Conservation (phyloP, 768 basidiomycete genomes). For the Pisolithus orientalis region DNA sequence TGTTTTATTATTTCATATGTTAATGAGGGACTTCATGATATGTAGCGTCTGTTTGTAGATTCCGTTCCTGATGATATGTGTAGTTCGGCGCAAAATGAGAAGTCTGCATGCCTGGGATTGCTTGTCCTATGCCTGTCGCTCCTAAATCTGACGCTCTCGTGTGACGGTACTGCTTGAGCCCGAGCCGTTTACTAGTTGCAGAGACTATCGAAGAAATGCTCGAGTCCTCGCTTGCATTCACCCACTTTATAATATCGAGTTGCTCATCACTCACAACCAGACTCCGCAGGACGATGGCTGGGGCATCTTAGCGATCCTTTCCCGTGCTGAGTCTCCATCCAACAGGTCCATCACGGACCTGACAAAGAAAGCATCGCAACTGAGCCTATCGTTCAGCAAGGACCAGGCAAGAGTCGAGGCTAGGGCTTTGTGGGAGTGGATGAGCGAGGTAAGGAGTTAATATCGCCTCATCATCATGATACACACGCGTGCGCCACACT, state of each 20-base stretch:
- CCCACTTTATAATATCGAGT: constrained; percentile 42
- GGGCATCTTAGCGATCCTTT: constrained; percentile 34
- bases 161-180: no score
- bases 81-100: no score
- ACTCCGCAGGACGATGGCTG: constrained; percentile 35
- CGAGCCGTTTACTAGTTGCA: no score
- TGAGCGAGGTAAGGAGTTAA: constrained; percentile 18
- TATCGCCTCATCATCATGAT: background rate
- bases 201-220: constrained; percentile 7
- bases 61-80: no score
- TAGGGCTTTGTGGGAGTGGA: constrained; percentile 25
- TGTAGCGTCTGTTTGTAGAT: no score
- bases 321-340: constrained; percentile 13
- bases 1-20: no score
- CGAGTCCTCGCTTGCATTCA: constrained; percentile 18
- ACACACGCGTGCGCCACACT: background rate
- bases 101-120: no score
- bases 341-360: constrained; percentile 11
- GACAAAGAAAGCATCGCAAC: constrained; percentile 14
- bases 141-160: no score
- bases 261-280: constrained; percentile 38
- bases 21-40: no score
- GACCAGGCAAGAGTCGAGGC: constrained; percentile 15
- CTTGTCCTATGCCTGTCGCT: no score
- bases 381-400: constrained; percentile 20